Evolutionary conservation across 1,284 basidiomycete genomes (phyloP), one percentile per base, ranked within the genome.

Genomic region (Violaceomyces palustris): DNA sequence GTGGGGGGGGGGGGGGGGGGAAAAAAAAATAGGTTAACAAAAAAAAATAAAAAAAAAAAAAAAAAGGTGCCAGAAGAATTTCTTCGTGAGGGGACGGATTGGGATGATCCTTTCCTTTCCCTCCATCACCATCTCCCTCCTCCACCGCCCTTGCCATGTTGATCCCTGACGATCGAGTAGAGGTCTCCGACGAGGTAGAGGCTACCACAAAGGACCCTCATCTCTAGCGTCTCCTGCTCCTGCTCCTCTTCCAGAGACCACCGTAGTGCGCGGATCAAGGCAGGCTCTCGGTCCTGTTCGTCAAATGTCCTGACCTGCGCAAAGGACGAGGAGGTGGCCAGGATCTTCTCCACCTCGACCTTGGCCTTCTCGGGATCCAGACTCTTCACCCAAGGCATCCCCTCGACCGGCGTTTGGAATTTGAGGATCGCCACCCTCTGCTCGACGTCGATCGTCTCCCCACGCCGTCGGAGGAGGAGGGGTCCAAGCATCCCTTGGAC

Each of bases 311-410:
- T n/a, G n/a, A n/a, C n/a, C n/a, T n/a, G n/a, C 1, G n/a, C 34
- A 28, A 51, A 53, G 21, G 33, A 33, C 22, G 40, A 38, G 26
- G 55, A n/a, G 26, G 33, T 43, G 11, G 14, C 23, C 18, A 44
- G 30, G 19, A 30, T 10, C n/a, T 30, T 26, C 17, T 10, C 24
- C 23, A 11, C 28, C 6, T 17, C 25, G 15, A 43, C 27, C 24
- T n/a, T n/a, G 6, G 30, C 21, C n/a, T 51, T 55, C 4, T 23
- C 9, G 7, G 61, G 26, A 12, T 47, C 39, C 0, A 51, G 40
- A 11, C 57, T 51, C 7, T 31, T 15, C 8, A 73, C 67, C 70
- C 70, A 73, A 2, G 69, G 69, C 70, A 73, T 73, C 3, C 70
- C 70, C 36, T 73, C 70, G 3, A 68, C 58, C 2, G 69, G 61